Evolutionary conservation across 2,329 filamentous ascomycete genomes (phyloP).

Genomic region (Pyricularia pennisetigena): DNA sequence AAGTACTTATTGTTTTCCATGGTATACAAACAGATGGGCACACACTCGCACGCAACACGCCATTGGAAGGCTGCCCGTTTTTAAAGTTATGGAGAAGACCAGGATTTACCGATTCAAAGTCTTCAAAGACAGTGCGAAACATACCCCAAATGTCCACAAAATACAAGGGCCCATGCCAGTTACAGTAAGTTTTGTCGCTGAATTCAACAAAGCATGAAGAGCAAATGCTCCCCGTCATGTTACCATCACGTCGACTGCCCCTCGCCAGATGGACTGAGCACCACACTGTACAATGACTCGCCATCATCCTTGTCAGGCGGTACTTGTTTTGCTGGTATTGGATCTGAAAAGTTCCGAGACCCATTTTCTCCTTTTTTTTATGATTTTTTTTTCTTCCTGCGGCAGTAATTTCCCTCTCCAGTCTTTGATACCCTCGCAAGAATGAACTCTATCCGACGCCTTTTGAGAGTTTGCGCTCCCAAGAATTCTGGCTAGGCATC

Average conservation of each 20-base stretch:
- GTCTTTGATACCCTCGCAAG: not conserved
- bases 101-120: not conserved
- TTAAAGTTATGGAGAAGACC: not conserved
- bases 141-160: not conserved
- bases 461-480: not conserved
- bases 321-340: not conserved
- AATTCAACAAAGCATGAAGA: not conserved
- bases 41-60: not conserved
- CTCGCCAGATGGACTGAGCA: not conserved
- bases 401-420: not conserved
- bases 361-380: not conserved
- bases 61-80: not conserved
- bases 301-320: not conserved
- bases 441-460: not conserved
- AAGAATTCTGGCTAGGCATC: not conserved
- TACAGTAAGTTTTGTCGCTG: not conserved
- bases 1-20: not conserved
- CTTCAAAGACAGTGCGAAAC: not conserved
- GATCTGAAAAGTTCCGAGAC: not conserved
- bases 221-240: not conserved
- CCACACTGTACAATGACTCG: not conserved
- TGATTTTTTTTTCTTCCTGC: not conserved
- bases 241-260: not conserved
- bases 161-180: not conserved
- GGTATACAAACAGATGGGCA: not conserved